Evolutionary conservation across 805 yeast species (phyloP), one percentile per base, ranked within the genome.

Genomic region (Jamesozyma jinghongensis): DNA sequence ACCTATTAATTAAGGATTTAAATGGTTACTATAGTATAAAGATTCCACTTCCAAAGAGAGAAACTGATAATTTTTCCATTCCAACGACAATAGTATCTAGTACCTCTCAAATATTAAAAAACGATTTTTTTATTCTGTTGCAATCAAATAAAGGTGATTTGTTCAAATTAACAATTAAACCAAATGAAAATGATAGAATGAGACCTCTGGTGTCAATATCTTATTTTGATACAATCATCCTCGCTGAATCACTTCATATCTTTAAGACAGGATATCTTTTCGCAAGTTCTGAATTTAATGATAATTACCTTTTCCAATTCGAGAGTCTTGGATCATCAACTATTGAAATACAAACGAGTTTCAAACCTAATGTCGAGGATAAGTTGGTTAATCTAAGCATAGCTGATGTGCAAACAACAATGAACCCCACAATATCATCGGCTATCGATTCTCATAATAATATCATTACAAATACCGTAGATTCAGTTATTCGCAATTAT

Each of bases 211-310:
- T 81, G 8, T 55, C 66, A n/a, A 67, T 82, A 12, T 67, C 74
- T 13, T 87, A 82, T 52, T 88, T 90, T 59, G 96, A 85, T 54
- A 71, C 94, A 0, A 69, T 85, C 28, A 83, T 87, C 2, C 57
- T 71, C 1, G 71, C 83, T 19, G 66, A 68, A 17, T 56, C 70
- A 4, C 50, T 90, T 11, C 65, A 70, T 31, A 75, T 90, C 32
- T 69, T 87, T 46, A 80, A 73, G 47, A 72, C 83, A 5, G 98
- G 97, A 0, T 82, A 77, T 48, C 51, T 90, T 29, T 84, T 76
- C 56, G 82, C 81, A 1, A 78, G 79, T 45, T 65, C 77, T 7
- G 80, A 80, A 42, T 59, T 66, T 42, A 77, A 81, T 22, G 78
- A 81, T 52, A 84, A 80, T 51, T 59, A 66, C 16, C 65, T 84